phyloP scores from a whole-genome alignment of 352 stramenopile genomes.

The Bremia lactucae region DNA sequence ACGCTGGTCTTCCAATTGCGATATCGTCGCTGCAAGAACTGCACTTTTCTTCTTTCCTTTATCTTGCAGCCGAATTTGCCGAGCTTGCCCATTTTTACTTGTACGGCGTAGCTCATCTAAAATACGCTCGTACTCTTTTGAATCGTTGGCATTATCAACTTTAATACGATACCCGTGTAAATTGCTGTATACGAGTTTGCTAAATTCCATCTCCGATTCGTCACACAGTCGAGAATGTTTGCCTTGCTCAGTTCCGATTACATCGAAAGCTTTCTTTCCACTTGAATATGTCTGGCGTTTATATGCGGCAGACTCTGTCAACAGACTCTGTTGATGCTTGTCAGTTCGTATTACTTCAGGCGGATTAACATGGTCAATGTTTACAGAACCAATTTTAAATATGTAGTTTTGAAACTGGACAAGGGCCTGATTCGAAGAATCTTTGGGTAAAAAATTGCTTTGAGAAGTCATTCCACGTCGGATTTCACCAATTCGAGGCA shows the following conservation, averaged over 20 bases:
- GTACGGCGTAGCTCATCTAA: constrained; percentile 49
- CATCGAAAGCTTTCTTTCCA: too few relatives aligned
- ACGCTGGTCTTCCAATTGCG: constrained; percentile 46
- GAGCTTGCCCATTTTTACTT: constrained; percentile 18
- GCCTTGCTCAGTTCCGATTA: too few relatives aligned
- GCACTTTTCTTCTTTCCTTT: constrained; percentile 24
- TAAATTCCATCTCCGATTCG: constrained; percentile 2
- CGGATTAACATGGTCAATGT: constrained; percentile 24
- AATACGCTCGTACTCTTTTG: constrained; percentile 64
- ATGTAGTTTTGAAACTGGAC: constrained; percentile 16
- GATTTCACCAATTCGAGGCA: constrained; percentile 20
- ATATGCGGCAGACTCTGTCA: constrained; percentile 19
- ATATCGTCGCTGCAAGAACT: constrained; percentile 11
- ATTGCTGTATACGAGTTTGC: constrained; percentile 62
- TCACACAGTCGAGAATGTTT: constrained; percentile 5
- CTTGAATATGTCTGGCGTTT: constrained; percentile 8
- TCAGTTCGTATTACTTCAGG: constrained; percentile 16
- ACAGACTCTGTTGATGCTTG: constrained; percentile 31
- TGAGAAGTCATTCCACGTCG: neutral
- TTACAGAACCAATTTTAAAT: constrained; percentile 3
- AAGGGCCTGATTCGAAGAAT: constrained; percentile 3
- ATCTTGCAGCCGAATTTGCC: constrained; percentile 17
- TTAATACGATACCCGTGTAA: constrained; percentile 69
- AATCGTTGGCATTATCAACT: constrained; percentile 48
- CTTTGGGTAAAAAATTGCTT: constrained; percentile 2